Percentiles rank a stretch among this genome's conserved stretches.
phyloP scores from a whole-genome alignment of 2,329 filamentous ascomycete genomes.

The Talaromyces sp. region DNA sequence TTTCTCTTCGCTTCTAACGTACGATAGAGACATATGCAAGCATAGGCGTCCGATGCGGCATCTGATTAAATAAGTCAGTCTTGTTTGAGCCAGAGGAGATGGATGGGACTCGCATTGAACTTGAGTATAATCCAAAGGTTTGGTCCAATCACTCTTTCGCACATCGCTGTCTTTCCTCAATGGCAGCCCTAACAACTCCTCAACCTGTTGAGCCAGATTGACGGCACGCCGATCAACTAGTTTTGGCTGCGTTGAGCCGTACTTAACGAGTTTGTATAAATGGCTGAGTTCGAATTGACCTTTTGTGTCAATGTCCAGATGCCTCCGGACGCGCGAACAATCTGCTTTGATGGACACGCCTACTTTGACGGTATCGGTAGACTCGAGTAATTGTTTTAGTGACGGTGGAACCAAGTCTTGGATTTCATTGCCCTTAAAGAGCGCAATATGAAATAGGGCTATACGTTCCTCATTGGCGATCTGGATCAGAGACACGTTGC shows the following conservation, averaged over 20 bases:
- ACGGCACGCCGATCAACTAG: slow-evolving; percentile 66
- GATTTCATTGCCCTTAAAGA: slow-evolving; percentile 49
- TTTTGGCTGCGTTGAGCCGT: slow-evolving; percentile 52
- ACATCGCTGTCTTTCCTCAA: slow-evolving; percentile 70
- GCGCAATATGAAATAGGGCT: slow-evolving; percentile 75
- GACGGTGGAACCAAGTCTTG: slow-evolving; percentile 65
- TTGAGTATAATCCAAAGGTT: slow-evolving; percentile 60
- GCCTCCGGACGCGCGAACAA: slow-evolving; percentile 64
- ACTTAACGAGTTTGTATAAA: slow-evolving; percentile 73
- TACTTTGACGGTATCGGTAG: slow-evolving; percentile 65
- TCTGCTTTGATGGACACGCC: slow-evolving; percentile 75
- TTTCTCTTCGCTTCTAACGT: slow-evolving; percentile 66
- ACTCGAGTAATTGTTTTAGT: slow-evolving; percentile 69
- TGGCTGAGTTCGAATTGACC: slow-evolving; percentile 80
- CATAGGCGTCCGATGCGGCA: slow-evolving; percentile 80
- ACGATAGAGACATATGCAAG: slow-evolving; percentile 69
- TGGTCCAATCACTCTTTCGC: slow-evolving; percentile 71
- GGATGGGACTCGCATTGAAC: slow-evolving; percentile 56
- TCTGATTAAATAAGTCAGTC: slow-evolving; percentile 46
- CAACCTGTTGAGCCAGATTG: slow-evolving; percentile 65
- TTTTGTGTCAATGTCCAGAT: slow-evolving; percentile 60
- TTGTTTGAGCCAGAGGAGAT: not conserved
- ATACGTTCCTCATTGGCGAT: slow-evolving; percentile 73
- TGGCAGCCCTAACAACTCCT: slow-evolving; percentile 69
- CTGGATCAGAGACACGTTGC: slow-evolving; percentile 78